phyloP scores from a whole-genome alignment of 768 basidiomycete genomes.

The Leccinellum luteum region DNA sequence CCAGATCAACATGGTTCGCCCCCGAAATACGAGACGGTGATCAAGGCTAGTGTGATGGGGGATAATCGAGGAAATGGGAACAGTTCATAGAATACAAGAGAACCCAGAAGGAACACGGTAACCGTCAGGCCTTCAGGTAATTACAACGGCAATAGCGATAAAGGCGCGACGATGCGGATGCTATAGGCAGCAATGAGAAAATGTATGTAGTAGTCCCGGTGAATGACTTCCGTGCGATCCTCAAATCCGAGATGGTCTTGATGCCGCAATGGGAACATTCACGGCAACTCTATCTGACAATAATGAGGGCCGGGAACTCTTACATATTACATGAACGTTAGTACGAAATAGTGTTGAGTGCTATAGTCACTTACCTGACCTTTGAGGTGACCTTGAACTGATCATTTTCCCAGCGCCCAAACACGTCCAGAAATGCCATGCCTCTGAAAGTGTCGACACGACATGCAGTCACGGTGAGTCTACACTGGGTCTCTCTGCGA shows the following conservation, averaged over 20 bases:
- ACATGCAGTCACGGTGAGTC: background rate
- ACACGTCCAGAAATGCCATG: background rate
- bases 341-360: background rate
- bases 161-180: background rate
- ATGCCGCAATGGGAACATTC: background rate
- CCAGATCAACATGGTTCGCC: background rate
- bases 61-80: background rate
- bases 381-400: background rate
- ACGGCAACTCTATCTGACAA: background rate
- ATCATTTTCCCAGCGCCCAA: background rate
- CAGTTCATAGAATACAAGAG: background rate
- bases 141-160: background rate
- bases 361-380: background rate
- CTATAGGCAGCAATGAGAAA: background rate
- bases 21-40: background rate
- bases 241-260: background rate
- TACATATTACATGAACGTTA: background rate
- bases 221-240: background rate
- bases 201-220: too few species aligned
- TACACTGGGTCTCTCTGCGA: background rate
- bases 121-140: background rate
- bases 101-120: background rate
- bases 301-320: background rate
- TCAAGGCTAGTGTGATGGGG: background rate
- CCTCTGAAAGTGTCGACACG: background rate